These are phyloP conservation scores for Fusarium continuum DNA, from an alignment of 2,329 filamentous ascomycete species.

Conservation along the genomic window DNA sequence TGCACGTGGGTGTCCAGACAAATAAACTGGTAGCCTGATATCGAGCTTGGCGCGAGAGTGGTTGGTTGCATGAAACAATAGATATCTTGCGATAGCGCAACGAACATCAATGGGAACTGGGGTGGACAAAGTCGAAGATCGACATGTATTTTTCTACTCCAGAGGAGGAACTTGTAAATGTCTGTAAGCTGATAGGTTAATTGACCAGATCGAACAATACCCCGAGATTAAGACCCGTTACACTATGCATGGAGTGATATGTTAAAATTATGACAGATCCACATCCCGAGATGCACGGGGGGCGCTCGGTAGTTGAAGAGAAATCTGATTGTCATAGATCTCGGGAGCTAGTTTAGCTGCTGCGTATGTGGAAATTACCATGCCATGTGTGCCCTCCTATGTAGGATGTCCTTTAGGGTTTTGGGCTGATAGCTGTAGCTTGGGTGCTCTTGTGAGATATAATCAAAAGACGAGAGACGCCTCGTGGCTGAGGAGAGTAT, in stretches of 20 bases:
- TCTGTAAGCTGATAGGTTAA: slow-evolving; percentile 34
- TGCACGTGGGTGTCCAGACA: slow-evolving; percentile 22
- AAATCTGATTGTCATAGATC: slow-evolving; percentile 3
- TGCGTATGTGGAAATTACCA: slow-evolving; percentile 6
- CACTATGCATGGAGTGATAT: not conserved
- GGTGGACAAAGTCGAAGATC: slow-evolving; percentile 6
- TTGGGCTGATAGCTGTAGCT: too few species aligned
- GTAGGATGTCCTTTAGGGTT: too few species aligned
- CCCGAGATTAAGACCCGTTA: not conserved
- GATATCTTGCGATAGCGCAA: slow-evolving; percentile 28
- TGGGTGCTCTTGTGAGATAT: too few species aligned
- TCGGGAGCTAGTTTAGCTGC: slow-evolving; percentile 24
- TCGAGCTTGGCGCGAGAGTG: slow-evolving; percentile 34
- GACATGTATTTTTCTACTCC: slow-evolving; percentile 11
- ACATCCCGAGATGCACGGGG: not conserved
- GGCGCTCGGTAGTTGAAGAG: not conserved
- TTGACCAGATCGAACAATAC: slow-evolving; percentile 27
- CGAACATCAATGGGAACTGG: slow-evolving; percentile 5
- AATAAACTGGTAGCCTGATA: slow-evolving; percentile 21
- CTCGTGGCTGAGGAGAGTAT: too few species aligned
- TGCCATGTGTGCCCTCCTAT: too few species aligned
- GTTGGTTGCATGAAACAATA: slow-evolving; percentile 33
- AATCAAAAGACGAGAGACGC: too few species aligned
- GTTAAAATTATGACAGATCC: not conserved
- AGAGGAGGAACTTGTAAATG: slow-evolving; percentile 32